phyloP scores from a whole-genome alignment of 176 grass and related monocot species.

The Musa schizocarpa region DNA sequence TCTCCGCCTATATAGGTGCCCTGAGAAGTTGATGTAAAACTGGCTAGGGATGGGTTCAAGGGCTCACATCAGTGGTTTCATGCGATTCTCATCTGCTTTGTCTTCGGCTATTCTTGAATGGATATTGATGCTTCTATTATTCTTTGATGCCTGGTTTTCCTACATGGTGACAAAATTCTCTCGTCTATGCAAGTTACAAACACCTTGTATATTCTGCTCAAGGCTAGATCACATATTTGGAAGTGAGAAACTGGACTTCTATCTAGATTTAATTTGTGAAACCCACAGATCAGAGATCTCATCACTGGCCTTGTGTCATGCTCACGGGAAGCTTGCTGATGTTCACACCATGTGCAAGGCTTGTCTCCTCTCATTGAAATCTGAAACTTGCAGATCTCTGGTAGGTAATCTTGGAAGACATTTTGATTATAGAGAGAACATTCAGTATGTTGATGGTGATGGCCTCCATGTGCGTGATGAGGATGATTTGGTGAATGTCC shows the following conservation, averaged over 20 bases:
- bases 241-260: slow-evolving; percentile 66
- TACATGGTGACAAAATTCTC: slow-evolving; percentile 66
- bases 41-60: background rate
- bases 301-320: slow-evolving; percentile 57
- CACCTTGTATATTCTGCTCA: slow-evolving; percentile 67
- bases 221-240: slow-evolving; percentile 70
- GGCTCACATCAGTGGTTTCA: background rate
- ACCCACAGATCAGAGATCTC: slow-evolving; percentile 75
- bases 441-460: background rate
- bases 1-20: background rate
- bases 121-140: slow-evolving; percentile 76
- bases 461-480: background rate
- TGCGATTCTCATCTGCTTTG: slow-evolving; percentile 26
- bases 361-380: slow-evolving; percentile 36
- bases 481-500: slow-evolving; percentile 4
- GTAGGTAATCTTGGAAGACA: background rate
- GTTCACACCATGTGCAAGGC: slow-evolving; percentile 43
- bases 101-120: slow-evolving; percentile 60
- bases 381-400: slow-evolving; percentile 6
- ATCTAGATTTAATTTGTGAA: slow-evolving; percentile 70
- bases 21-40: slow-evolving; percentile 6
- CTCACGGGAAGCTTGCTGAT: slow-evolving; percentile 56
- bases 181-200: slow-evolving; percentile 48
- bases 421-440: background rate
- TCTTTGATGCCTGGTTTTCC: slow-evolving; percentile 55